Evolutionary conservation across 164 flowering plant genomes (phyloP).

Genomic region (Annona squamosa): DNA sequence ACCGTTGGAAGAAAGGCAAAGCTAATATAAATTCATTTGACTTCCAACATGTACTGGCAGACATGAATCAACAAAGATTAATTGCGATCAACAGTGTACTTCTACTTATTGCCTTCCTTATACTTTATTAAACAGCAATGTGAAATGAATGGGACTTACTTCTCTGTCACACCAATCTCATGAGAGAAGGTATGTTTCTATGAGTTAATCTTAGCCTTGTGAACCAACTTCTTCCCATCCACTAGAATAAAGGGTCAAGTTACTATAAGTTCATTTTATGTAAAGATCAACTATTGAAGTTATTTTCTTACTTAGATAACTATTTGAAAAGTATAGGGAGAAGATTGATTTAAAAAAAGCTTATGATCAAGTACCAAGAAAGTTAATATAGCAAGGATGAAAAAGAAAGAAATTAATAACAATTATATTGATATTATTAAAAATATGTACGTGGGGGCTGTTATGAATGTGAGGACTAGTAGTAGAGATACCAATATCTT

Average conservation of each 20-base stretch:
- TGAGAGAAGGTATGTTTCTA: slow-evolving; percentile 6
- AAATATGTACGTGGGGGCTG: too few species aligned
- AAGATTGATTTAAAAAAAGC: too few species aligned
- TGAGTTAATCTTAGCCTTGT: slow-evolving; percentile 13
- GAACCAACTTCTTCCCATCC: slow-evolving; percentile 12
- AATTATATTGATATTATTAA: too few species aligned
- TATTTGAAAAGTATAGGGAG: too few species aligned
- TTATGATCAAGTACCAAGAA: too few species aligned
- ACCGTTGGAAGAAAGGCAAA: slow-evolving; percentile 3
- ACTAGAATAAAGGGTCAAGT: not conserved
- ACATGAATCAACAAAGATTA: not conserved
- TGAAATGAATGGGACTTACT: slow-evolving; percentile 1
- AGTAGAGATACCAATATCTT: too few species aligned
- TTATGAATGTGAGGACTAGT: too few species aligned
- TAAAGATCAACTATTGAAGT: too few species aligned
- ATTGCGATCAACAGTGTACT: not conserved
- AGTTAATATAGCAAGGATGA: too few species aligned
- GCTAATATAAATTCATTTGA: not conserved
- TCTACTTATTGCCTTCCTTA: not conserved
- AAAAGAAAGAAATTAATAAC: too few species aligned
- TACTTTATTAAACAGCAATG: not conserved
- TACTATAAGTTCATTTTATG: not conserved
- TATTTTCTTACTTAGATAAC: too few species aligned
- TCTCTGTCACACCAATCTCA: slow-evolving; percentile 15
- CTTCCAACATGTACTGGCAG: not conserved